A percentile compares a stretch with the other conserved stretches of the same genome.
Evolutionary conservation across 768 basidiomycete species (phyloP).

Genomic region (Pleurotus tuber-regium): DNA sequence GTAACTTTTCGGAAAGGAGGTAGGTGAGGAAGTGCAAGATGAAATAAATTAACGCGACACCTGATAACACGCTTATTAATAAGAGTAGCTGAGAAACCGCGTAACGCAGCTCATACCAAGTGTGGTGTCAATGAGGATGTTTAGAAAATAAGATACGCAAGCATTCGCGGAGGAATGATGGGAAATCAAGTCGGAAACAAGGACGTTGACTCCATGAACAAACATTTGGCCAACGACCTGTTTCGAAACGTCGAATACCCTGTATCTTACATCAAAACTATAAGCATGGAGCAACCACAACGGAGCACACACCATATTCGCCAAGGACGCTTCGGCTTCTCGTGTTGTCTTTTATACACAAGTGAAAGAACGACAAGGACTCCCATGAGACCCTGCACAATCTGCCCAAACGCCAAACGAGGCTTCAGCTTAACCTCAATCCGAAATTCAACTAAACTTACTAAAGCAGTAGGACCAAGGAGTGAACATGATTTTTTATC

Average conservation of each 20-base stretch:
- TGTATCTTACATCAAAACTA: conserved; percentile 23
- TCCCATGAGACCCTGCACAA: conserved; percentile 88
- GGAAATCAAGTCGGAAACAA: conserved; percentile 78
- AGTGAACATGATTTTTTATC: conserved; percentile 50
- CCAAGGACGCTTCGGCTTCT: conserved; percentile 86
- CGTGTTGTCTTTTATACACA: conserved; percentile 85
- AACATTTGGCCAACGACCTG: conserved; percentile 86
- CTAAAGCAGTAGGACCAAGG: conserved; percentile 50
- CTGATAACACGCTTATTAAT: conserved; percentile 43
- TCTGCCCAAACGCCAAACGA: conserved; percentile 58
- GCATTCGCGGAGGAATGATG: conserved; percentile 73
- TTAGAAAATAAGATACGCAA: conserved; percentile 90
- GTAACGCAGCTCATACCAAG: conserved; percentile 55
- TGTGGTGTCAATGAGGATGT: conserved; percentile 90
- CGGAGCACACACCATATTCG: conserved; percentile 73
- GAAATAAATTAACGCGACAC: conserved; percentile 81
- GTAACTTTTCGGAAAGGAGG: conserved; percentile 59
- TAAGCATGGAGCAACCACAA: neutral
- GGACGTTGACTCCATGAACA: conserved; percentile 74
- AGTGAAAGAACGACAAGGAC: conserved; percentile 84
- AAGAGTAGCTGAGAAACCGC: conserved; percentile 1
- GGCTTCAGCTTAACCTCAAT: too few species aligned
- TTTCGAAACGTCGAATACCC: conserved; percentile 92
- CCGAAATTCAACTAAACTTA: too few species aligned
- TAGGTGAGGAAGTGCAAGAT: conserved; percentile 63